Conservation (phyloP, 139 green algal species). For the Deuterostichococcus epilithicus region DNA sequence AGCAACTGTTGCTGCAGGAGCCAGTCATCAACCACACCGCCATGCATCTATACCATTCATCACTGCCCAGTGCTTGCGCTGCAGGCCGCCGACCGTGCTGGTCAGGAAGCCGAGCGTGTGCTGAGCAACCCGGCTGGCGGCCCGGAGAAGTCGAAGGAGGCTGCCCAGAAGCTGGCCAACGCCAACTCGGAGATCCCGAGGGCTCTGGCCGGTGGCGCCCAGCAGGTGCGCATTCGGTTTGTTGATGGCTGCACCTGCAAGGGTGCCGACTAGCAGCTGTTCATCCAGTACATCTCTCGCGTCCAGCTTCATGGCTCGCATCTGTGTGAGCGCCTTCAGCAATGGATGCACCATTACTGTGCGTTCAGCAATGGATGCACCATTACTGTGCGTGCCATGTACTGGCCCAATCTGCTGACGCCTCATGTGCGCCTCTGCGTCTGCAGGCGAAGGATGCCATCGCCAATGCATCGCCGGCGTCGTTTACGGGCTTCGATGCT, state of each 20-base stretch:
- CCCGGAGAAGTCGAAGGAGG: not conserved
- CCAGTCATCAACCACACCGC: not conserved
- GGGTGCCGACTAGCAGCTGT: no score
- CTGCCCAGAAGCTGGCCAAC: not conserved
- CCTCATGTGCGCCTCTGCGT: not conserved
- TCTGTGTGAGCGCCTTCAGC: no score
- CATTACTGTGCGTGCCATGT: no score
- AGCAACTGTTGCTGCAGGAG: no score
- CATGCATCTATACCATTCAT: not conserved
- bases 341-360: no score
- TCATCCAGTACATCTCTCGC: no score
- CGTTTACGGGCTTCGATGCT: no score
- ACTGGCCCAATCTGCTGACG: no score
- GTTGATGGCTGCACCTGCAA: no score
- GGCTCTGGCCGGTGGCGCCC: not conserved
- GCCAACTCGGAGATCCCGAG: not conserved
- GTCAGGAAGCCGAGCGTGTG: not conserved
- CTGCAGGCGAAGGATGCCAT: not conserved
- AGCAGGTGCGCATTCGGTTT: not conserved
- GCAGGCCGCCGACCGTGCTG: not conserved
- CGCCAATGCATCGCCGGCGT: not conserved
- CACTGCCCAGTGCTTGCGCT: not conserved
- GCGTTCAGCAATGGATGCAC: no score
- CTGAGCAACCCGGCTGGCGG: not conserved
- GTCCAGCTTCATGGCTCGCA: no score